Conservation (phyloP, 2,329 filamentous ascomycete species). For the Harringtonia lauricola region DNA sequence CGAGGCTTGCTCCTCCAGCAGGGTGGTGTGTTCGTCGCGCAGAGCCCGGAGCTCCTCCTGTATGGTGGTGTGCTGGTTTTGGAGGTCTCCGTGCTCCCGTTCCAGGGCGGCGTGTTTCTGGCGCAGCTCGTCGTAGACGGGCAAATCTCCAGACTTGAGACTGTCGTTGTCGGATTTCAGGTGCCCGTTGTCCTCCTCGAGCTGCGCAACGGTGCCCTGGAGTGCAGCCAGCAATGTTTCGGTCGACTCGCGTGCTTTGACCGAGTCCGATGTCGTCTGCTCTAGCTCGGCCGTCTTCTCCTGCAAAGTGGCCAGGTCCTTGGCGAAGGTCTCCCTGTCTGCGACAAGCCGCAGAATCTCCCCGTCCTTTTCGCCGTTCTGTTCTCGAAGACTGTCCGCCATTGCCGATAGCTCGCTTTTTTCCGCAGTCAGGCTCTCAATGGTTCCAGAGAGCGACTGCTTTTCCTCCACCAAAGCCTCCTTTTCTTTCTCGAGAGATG, state of each 20-base stretch:
- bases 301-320: background rate
- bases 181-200: slow-evolving; percentile 1
- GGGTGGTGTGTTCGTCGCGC: background rate
- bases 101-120: background rate
- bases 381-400: background rate
- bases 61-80: slow-evolving; percentile 2
- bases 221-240: no score
- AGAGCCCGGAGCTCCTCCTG: background rate
- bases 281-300: background rate
- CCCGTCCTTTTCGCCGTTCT: background rate
- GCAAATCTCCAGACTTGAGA: background rate
- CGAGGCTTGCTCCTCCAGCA: background rate
- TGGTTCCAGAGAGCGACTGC: background rate
- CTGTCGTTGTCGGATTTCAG: slow-evolving; percentile 2
- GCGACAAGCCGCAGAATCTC: slow-evolving; percentile 1
- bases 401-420: slow-evolving; percentile 1
- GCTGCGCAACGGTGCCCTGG: background rate
- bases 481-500: slow-evolving; percentile 1
- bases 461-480: slow-evolving; percentile 2
- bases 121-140: background rate
- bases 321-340: background rate
- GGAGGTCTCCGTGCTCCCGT: slow-evolving; percentile 1
- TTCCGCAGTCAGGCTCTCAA: background rate
- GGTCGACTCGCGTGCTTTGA: background rate
- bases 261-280: no score